Percentiles rank a stretch among this genome's conserved stretches.
These are phyloP conservation scores for Capsicum chinense DNA, from an alignment of 257 asterid species.

Conservation along the genomic window DNA sequence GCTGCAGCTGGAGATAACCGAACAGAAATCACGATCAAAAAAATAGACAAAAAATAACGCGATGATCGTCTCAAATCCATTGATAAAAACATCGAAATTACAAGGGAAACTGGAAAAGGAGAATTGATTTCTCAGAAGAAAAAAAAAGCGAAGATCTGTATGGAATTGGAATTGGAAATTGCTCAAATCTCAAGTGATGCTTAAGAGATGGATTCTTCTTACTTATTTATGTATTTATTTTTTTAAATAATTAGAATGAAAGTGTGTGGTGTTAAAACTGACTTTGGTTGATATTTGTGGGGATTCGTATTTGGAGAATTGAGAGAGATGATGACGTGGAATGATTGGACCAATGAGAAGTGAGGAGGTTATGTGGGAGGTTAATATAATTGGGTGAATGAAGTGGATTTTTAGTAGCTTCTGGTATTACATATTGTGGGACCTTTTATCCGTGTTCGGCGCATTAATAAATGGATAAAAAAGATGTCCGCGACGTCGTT, in stretches of 20 bases:
- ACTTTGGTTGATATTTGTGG: neutral
- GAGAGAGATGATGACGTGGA: slow-evolving; percentile 55
- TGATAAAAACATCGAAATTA: neutral
- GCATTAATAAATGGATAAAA: neutral
- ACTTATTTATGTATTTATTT: neutral
- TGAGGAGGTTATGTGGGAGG: slow-evolving; percentile 41
- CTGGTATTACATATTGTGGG: slow-evolving; percentile 18
- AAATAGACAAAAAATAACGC: slow-evolving; percentile 24
- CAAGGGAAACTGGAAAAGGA: neutral
- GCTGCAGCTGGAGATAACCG: slow-evolving; percentile 43
- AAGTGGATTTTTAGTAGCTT: slow-evolving; percentile 34
- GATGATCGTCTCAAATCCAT: slow-evolving; percentile 44
- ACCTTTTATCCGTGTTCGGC: slow-evolving; percentile 9
- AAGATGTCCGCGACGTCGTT: neutral
- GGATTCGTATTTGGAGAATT: slow-evolving; percentile 30
- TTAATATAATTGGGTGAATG: slow-evolving; percentile 37
- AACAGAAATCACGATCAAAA: slow-evolving; percentile 43
- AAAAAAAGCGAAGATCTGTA: neutral
- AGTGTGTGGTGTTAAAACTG: neutral
- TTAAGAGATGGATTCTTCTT: slow-evolving; percentile 19
- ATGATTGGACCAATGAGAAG: slow-evolving; percentile 45
- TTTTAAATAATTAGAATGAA: neutral
- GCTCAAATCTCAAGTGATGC: slow-evolving; percentile 25
- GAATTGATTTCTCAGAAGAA: neutral
- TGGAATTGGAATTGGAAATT: neutral